Conservation (phyloP, 1,139 yeast species). For the Yamadazyma spencermartinsiae region DNA sequence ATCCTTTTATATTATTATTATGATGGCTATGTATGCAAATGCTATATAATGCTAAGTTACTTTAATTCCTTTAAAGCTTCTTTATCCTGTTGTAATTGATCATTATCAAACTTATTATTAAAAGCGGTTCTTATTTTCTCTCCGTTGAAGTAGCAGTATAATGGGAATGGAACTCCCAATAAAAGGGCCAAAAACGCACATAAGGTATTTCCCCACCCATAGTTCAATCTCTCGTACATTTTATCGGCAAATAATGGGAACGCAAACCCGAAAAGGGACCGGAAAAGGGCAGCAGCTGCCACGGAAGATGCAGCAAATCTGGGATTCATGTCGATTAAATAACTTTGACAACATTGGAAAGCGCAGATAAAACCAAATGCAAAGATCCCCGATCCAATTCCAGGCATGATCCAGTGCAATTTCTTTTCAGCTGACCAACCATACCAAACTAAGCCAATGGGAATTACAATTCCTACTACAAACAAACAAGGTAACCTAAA, state of each 20-base stretch:
- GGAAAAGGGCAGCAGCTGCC: conserved; percentile 49
- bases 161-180: conserved; percentile 47
- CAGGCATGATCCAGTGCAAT: conserved; percentile 50
- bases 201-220: conserved; percentile 50
- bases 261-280: conserved; percentile 43
- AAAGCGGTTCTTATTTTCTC: conserved; percentile 40
- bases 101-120: conserved; percentile 32
- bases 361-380: conserved; percentile 48
- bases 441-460: conserved; percentile 45
- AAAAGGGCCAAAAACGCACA: conserved; percentile 41
- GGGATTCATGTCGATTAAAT: conserved; percentile 47
- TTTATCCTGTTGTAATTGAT: conserved; percentile 34
- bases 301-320: conserved; percentile 46
- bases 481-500: conserved; percentile 44
- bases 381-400: conserved; percentile 44
- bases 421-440: conserved; percentile 47
- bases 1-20: background rate
- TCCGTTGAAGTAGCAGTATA: conserved; percentile 42
- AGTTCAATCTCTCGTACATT: conserved; percentile 40
- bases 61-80: conserved; percentile 31
- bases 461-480: conserved; percentile 36
- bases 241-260: conserved; percentile 44
- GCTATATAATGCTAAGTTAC: conserved; percentile 1
- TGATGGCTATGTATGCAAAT: background rate
- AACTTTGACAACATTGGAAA: conserved; percentile 44